Conservation (phyloP, 306 rosid species). For the Casuarina glauca region DNA sequence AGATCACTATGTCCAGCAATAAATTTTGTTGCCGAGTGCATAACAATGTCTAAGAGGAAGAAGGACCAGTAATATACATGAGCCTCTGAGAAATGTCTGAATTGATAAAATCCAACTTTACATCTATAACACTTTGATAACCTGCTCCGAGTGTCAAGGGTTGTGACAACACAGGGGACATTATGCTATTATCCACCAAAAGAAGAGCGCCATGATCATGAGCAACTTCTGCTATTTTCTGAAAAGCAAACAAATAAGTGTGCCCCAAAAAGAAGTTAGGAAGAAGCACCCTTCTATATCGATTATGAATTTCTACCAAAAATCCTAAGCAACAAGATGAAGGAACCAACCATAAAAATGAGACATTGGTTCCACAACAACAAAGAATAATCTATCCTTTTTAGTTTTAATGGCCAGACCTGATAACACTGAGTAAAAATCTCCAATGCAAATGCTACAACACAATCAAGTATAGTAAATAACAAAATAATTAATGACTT, state of each 20-base stretch:
- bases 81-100: neutral
- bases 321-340: conserved; percentile 6
- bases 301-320: conserved; percentile 9
- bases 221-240: conserved; percentile 81
- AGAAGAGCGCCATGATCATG: conserved; percentile 78
- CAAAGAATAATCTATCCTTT: neutral
- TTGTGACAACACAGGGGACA: conserved; percentile 87
- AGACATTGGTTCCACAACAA: neutral
- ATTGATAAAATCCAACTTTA: conserved; percentile 10
- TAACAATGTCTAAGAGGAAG: conserved; percentile 65
- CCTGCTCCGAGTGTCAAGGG: conserved; percentile 98
- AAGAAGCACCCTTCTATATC: neutral
- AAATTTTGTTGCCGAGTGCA: conserved; percentile 97
- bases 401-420: neutral
- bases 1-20: conserved; percentile 88
- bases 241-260: conserved; percentile 19
- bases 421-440: neutral
- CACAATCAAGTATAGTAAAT: neutral
- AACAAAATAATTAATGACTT: neutral
- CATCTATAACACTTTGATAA: conserved; percentile 28
- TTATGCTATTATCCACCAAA: conserved; percentile 89
- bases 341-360: neutral
- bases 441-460: neutral
- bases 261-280: neutral
- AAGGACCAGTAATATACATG: conserved; percentile 13